A percentile compares a stretch with the other conserved stretches of the same genome.
phyloP scores from a whole-genome alignment of 2,329 filamentous ascomycete genomes.

The Cladosporium halotolerans region DNA sequence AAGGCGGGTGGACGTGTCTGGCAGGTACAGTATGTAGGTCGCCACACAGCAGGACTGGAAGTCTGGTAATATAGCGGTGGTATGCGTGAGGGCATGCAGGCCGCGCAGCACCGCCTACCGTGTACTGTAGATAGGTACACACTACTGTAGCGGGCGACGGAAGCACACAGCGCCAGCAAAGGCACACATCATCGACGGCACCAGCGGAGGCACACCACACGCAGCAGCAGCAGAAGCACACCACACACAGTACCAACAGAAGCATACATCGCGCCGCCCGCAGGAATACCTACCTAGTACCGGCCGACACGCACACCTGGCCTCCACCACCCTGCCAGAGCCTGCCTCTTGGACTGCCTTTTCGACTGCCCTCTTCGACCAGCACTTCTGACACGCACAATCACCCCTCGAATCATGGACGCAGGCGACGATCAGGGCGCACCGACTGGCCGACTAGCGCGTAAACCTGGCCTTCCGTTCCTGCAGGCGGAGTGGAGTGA shows the following conservation, averaged over 20 bases:
- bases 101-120: too few species aligned
- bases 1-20: too few species aligned
- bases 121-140: too few species aligned
- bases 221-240: neutral
- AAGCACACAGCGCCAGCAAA: too few species aligned
- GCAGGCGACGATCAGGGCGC: neutral
- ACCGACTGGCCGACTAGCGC: neutral
- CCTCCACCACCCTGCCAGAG: neutral
- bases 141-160: too few species aligned
- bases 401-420: conserved; percentile 5
- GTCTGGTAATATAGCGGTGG: too few species aligned
- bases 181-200: too few species aligned
- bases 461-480: conserved; percentile 9
- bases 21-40: too few species aligned
- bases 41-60: too few species aligned
- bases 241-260: neutral
- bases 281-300: too few species aligned
- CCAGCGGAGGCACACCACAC: too few species aligned
- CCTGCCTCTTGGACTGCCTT: neutral
- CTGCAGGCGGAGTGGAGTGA: conserved; percentile 11
- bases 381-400: neutral
- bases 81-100: too few species aligned
- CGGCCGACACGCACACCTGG: neutral
- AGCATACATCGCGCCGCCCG: neutral
- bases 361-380: neutral